Conservation (phyloP, 768 basidiomycete species). For the Fomitopsis serialis region DNA sequence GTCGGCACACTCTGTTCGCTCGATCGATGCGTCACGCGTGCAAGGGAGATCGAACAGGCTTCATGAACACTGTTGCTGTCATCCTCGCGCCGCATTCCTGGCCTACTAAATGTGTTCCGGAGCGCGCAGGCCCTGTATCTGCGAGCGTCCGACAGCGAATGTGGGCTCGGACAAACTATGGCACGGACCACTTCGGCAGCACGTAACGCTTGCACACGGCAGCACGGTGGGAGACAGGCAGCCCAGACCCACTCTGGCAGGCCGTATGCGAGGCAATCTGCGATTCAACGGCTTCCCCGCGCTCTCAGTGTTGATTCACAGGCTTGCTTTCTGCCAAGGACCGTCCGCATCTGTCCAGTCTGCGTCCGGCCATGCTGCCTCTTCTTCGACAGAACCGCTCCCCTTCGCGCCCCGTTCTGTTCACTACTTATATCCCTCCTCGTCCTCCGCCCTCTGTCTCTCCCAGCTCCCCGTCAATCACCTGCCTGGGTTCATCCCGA, state of each 20-base stretch:
- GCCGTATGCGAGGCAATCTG: neutral
- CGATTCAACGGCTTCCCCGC: neutral
- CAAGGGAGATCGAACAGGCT: neutral
- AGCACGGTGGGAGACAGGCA: neutral
- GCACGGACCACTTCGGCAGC: too few species aligned
- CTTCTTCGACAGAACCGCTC: neutral
- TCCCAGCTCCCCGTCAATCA: neutral
- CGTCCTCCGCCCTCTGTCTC: neutral
- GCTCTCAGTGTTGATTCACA: neutral
- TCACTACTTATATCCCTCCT: neutral
- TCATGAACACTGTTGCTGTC: neutral
- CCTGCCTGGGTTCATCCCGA: neutral
- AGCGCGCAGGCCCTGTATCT: too few species aligned
- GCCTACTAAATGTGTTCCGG: too few species aligned
- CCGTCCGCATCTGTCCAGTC: neutral
- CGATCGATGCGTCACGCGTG: neutral
- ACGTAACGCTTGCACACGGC: too few species aligned
- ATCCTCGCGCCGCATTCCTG: neutral
- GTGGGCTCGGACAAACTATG: too few species aligned
- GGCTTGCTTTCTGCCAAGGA: neutral
- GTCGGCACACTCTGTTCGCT: neutral
- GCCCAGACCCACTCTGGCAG: neutral
- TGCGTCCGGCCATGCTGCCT: neutral
- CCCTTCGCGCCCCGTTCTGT: too few species aligned
- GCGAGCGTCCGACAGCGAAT: too few species aligned